Conservation (phyloP, 2,329 filamentous ascomycete genomes). For the Fusarium sp. region DNA sequence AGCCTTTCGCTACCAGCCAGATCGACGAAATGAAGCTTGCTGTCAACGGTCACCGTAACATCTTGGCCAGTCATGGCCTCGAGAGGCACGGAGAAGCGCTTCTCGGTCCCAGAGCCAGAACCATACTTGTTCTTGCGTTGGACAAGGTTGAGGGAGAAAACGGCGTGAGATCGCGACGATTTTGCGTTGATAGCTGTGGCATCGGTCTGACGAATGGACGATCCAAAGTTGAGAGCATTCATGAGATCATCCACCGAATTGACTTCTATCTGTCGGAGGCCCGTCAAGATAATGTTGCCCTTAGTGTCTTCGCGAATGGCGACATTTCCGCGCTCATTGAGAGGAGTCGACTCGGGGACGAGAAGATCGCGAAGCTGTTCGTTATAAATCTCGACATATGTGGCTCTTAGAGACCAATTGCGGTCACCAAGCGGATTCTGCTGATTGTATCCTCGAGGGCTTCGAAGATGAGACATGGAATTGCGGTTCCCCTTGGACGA, state of each 20-base stretch:
- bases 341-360: conserved; percentile 76
- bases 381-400: conserved; percentile 98
- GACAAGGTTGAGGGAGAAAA: conserved; percentile 94
- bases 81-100: conserved; percentile 86
- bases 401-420: conserved; percentile 91
- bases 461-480: conserved; percentile 81
- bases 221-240: conserved; percentile 90
- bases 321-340: conserved; percentile 79
- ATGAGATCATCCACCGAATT: conserved; percentile 93
- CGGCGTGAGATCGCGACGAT: conserved; percentile 95
- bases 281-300: conserved; percentile 93
- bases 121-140: conserved; percentile 77
- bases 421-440: conserved; percentile 69
- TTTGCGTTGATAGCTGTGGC: conserved; percentile 97
- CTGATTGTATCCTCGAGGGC: conserved; percentile 76
- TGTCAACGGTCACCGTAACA: conserved; percentile 86
- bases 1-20: conserved; percentile 94
- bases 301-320: conserved; percentile 94
- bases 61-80: conserved; percentile 78
- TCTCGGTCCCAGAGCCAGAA: conserved; percentile 71
- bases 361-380: conserved; percentile 93
- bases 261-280: conserved; percentile 86
- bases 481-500: conserved; percentile 64
- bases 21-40: conserved; percentile 99
- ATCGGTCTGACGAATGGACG: conserved; percentile 94